A percentile compares a stretch with the other conserved stretches of the same genome.
These are phyloP conservation scores for Xylaria nigripes DNA, from an alignment of 495 filamentous ascomycete species.

Conservation along the genomic window DNA sequence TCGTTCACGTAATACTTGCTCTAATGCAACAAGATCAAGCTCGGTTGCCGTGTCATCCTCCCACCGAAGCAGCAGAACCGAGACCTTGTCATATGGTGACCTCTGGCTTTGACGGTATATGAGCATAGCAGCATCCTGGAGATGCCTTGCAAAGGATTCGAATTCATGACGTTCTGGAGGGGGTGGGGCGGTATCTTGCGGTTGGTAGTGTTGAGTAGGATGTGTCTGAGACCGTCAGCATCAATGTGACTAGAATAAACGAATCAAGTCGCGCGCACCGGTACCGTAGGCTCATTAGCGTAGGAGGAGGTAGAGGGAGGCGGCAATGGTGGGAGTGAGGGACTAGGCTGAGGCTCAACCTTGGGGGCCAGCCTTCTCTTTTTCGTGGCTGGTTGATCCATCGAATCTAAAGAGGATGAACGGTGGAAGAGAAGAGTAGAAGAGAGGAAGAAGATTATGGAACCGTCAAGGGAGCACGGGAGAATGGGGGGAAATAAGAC, in stretches of 20 bases:
- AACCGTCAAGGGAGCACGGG: neutral
- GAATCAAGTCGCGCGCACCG: conserved; percentile 19
- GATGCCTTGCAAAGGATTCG: conserved; percentile 49
- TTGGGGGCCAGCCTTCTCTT: conserved; percentile 31
- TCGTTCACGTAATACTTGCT: conserved; percentile 43
- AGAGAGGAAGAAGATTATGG: neutral
- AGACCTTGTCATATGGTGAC: conserved; percentile 42
- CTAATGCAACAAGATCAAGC: conserved; percentile 38
- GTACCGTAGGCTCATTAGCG: conserved; percentile 21
- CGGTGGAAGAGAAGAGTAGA: neutral
- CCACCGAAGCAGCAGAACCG: conserved; percentile 48
- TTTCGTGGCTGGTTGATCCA: conserved; percentile 30
- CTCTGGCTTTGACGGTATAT: conserved; percentile 46
- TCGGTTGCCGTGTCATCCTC: conserved; percentile 45
- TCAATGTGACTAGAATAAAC: conserved; percentile 3
- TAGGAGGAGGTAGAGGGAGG: conserved; percentile 12
- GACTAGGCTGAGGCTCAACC: conserved; percentile 28
- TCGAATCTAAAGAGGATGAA: conserved; percentile 7
- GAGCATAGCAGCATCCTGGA: conserved; percentile 50
- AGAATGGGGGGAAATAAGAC: neutral
- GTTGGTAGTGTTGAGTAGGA: conserved; percentile 18
- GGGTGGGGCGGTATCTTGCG: conserved; percentile 21
- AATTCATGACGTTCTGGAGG: conserved; percentile 44
- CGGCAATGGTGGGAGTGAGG: conserved; percentile 14
- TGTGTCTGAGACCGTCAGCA: conserved; percentile 16